Evolutionary conservation across 2,329 filamentous ascomycete species (phyloP), one percentile per base, ranked within the genome.

Genomic region (Albifimbria verrucaria): DNA sequence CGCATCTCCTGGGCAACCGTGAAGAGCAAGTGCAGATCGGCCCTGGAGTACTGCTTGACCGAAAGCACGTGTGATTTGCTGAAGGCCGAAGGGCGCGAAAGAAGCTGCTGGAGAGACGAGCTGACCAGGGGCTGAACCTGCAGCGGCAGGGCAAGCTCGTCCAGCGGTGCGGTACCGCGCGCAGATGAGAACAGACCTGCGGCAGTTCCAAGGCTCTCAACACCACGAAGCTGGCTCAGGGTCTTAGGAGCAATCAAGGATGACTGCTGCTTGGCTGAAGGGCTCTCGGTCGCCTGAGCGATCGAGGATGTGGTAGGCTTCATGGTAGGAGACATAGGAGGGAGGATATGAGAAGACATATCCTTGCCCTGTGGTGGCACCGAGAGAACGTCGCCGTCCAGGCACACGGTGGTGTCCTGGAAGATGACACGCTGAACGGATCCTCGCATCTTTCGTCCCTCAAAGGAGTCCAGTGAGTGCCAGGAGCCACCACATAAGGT

Each of bases 1-100:
- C 93, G 89, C 92, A 99, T 97, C 76, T 99, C 94, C 71, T 96
- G 91, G 1, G 94, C 94, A 48, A 99, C 89, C 7, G 93, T 96
- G 79, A 99, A 97, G 48, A 99, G 84, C 56, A 95, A 76, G 71
- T 97, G 94, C 48, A 99, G 81, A 65, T 99, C 93, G 18, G 89
- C 81, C 46, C 92, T 88, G 48, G 79, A 87, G 77, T 97, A 96
- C 68, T 96, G 89, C 67, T 89, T 89, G 60, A 99, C 94, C 1
- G 93, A 97, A 47, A 97, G 78, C 46, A 99, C 89, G 65, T 97
- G 90, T 59, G 90, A 85, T 63, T 90, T 86, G 74, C 92, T 96
- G 81, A 97, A 97, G 0, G 88, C 82, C 3, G 92, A 96, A 51
- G 78, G 72, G 62, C 83, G 85, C 24, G 88, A 81, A 21, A 97